These are phyloP conservation scores for Jamesozyma lodderae DNA, from an alignment of 805 yeast species.

Conservation along the genomic window DNA sequence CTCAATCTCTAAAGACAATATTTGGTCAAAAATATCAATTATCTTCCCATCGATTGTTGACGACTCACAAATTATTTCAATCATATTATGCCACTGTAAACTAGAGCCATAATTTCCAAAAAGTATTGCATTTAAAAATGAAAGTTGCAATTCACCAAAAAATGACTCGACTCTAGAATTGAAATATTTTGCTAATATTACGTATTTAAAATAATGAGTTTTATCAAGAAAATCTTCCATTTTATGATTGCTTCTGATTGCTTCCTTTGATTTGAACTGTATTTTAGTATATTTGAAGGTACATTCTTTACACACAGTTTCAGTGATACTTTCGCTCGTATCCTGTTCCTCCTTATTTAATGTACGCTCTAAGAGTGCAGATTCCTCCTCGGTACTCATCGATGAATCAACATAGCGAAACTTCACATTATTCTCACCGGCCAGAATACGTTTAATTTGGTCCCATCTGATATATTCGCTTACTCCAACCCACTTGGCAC, in stretches of 20 bases:
- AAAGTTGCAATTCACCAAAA: slow-evolving; percentile 47
- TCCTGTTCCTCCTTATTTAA: slow-evolving; percentile 3
- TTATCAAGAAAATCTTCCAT: slow-evolving; percentile 51
- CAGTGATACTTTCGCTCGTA: slow-evolving; percentile 2
- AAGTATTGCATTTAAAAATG: slow-evolving; percentile 40
- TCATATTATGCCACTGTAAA: slow-evolving; percentile 52
- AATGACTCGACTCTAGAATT: slow-evolving; percentile 22
- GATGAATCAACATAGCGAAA: slow-evolving; percentile 23
- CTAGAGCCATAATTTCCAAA: slow-evolving; percentile 58
- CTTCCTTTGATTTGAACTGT: slow-evolving; percentile 24
- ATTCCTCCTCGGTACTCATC: slow-evolving; percentile 24
- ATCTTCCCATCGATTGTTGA: slow-evolving; percentile 7
- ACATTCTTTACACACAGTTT: no score
- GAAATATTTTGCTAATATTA: slow-evolving; percentile 25
- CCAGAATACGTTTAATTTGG: slow-evolving; percentile 4
- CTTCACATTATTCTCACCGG: neutral
- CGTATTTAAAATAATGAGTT: slow-evolving; percentile 44
- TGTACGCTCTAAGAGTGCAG: slow-evolving; percentile 9
- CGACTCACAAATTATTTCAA: slow-evolving; percentile 31
- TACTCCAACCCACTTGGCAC: slow-evolving; percentile 14
- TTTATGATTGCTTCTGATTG: slow-evolving; percentile 29
- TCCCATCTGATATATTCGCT: slow-evolving; percentile 12
- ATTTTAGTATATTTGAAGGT: slow-evolving; percentile 17
- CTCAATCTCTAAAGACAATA: slow-evolving; percentile 15
- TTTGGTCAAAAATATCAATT: slow-evolving; percentile 11